Base-by-base conservation (phyloP, 495 filamentous ascomycete species). In the Xylaria bambusicola region DNA sequence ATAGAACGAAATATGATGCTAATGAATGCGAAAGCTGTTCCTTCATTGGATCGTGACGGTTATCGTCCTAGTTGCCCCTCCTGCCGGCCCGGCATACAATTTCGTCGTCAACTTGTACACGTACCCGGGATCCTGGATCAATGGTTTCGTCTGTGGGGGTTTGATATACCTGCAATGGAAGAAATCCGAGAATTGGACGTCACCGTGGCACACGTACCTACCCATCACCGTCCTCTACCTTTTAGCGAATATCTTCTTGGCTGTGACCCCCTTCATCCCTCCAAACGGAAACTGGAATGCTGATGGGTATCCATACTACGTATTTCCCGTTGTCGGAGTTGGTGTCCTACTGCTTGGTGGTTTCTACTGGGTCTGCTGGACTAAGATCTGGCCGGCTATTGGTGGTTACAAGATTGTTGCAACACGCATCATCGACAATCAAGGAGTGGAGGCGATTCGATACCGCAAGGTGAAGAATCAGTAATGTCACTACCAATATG, bases 81-180 rank as follows among this genome's bases (percentile, higher is more conserved):
- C 76, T 1, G 71, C 75, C 3, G 79, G 78, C 3, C 71, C 71
- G 0, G 69, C 69, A 9, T 75, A 73, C 53, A 69, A 71, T 57
- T 75, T 72, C 23, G 63, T 71, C 49, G 61, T 73, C 45, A 70
- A 70, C 51, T 56, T 74, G 13, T 76, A 77, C 60, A 77, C 74
- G 1, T 77, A 78, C 48, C 73, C 76, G 1, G 75, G 76, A 27
- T 63, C 74, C 12, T 76, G 74, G 71, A 77, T 77, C 57, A 77
- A 75, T 64, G 68, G 80, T 54, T 79, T 88, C 67, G 86, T 87
- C 57, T 75, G 80, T 20, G 84, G 78, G 54, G 86, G 73, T 51
- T 66, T 80, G 26, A 71, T 80, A 55, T 80, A 74, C 27, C 62
- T 77, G 18, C 75, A 75, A 33, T 78, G 69, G 63, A 58, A 54